These are phyloP conservation scores for Zygosaccharomyces sapae DNA, from an alignment of 1,139 yeast species.

Conservation along the genomic window DNA sequence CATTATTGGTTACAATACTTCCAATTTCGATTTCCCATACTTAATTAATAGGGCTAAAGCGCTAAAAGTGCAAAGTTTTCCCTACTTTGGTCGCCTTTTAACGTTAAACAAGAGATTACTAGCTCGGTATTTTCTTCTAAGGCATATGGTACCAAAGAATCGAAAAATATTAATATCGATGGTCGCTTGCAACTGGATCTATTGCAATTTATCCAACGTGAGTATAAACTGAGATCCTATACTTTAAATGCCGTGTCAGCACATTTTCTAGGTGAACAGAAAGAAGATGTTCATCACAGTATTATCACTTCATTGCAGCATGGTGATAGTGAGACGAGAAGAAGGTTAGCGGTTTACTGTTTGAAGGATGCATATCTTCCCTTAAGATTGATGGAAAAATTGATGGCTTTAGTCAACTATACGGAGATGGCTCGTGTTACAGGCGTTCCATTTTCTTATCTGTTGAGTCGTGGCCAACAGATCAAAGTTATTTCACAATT, in stretches of 20 bases:
- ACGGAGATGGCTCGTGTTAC: constrained; percentile 99
- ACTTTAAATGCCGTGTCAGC: constrained; percentile 95
- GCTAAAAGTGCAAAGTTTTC: constrained; percentile 61
- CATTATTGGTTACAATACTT: constrained; percentile 90
- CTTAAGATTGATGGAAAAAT: constrained; percentile 75
- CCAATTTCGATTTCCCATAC: constrained; percentile 94
- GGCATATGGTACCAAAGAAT: constrained; percentile 95
- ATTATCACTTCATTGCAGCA: constrained; percentile 92
- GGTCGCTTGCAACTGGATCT: constrained; percentile 95
- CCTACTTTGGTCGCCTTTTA: constrained; percentile 78
- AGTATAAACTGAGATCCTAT: constrained; percentile 88
- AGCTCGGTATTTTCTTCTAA: constrained; percentile 86
- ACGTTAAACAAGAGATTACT: constrained; percentile 68
- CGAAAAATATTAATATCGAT: constrained; percentile 85
- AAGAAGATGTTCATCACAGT: constrained; percentile 97
- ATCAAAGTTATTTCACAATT: constrained; percentile 94
- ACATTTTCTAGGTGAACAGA: constrained; percentile 88
- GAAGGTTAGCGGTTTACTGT: constrained; percentile 95
- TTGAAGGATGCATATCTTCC: constrained; percentile 95
- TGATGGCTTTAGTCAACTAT: constrained; percentile 94
- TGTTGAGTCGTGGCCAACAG: constrained; percentile 91
- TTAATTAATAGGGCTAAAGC: constrained; percentile 82
- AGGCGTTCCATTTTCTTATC: constrained; percentile 93
- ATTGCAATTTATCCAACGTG: constrained; percentile 89
- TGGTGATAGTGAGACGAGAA: constrained; percentile 86